phyloP scores from a whole-genome alignment of 148 eudicot genomes.

The Beta vulgaris region DNA sequence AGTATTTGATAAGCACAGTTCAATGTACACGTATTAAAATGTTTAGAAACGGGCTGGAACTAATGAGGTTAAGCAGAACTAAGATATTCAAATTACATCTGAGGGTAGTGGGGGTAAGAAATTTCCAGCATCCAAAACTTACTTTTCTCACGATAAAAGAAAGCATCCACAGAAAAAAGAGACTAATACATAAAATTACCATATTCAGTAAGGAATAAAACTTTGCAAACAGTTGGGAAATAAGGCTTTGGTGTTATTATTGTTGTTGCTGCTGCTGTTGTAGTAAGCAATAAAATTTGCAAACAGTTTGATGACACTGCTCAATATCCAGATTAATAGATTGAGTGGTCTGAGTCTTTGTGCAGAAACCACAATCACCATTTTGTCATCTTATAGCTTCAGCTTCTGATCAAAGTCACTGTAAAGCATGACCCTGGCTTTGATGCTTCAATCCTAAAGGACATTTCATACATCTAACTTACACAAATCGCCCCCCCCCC shows the following conservation, averaged over 20 bases:
- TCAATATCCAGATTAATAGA: not conserved
- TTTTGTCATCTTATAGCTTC: not conserved
- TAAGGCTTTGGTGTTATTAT: no score
- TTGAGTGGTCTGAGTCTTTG: not conserved
- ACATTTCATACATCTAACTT: not conserved
- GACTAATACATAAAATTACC: not conserved
- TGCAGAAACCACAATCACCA: not conserved
- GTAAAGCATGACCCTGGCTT: not conserved
- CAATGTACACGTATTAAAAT: not conserved
- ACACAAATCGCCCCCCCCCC: not conserved
- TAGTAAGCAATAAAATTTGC: not conserved
- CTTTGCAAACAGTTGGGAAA: not conserved
- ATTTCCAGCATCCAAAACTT: not conserved
- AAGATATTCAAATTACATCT: not conserved
- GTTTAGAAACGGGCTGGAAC: not conserved
- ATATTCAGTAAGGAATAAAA: not conserved
- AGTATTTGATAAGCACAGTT: not conserved
- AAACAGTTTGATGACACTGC: not conserved
- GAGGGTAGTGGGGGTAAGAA: not conserved
- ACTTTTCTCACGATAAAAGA: not conserved
- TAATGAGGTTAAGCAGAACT: not conserved
- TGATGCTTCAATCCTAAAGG: not conserved
- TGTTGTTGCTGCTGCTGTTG: no score
- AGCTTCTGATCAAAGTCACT: not conserved
- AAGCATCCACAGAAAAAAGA: not conserved